Base-by-base conservation (phyloP, 2,329 filamentous ascomycete genomes). In the Periconia sp. region DNA sequence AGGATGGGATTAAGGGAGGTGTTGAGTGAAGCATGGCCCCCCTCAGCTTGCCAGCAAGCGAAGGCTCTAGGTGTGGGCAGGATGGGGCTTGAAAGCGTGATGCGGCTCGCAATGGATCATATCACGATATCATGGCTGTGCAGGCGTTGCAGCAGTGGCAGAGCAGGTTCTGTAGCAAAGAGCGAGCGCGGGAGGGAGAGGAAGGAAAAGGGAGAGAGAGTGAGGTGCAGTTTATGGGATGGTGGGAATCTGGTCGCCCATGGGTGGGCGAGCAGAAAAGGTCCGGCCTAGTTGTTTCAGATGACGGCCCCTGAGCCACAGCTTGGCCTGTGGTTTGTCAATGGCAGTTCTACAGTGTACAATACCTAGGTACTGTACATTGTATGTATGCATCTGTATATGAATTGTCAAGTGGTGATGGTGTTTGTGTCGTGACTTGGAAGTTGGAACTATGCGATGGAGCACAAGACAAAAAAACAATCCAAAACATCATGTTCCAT, bases 191-290 rank as follows among this genome's bases (percentile, higher is more conserved):
- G 23, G 23, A 27, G 23, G 5, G 8, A 8, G 23, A 27, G 23
- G 8, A 27, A 27, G 8, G 23, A 27, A 27, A 8, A 8, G 8
- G 23, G 8, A 27, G 8, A 27, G 23, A 27, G 23, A 27, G 23
- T 27, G 23, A 27, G 23, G 23, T 3, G 8, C 23, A 8, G 23
- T 27, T 27, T 49, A 51, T 53, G 51, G 49, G 46, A 61, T 58
- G 56, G 47, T 45, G 43, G 2, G 18, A 53, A 52, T 63, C 61
- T 67, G 58, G 58, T 67, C 64, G 64, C 63, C 59, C 41, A 33
- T 23, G 11, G 58, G 7, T 64, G 61, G 66, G 66, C 66, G 66
- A 69, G 57, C 61, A 69, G 65, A 68, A 60, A 55, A 47, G 33
- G 33, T 27, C 35, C 41, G 31, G 19, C 50, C 50, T 48, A 41